Conservation (phyloP, 1,284 basidiomycete species). For the Rhodotorula sp. region DNA sequence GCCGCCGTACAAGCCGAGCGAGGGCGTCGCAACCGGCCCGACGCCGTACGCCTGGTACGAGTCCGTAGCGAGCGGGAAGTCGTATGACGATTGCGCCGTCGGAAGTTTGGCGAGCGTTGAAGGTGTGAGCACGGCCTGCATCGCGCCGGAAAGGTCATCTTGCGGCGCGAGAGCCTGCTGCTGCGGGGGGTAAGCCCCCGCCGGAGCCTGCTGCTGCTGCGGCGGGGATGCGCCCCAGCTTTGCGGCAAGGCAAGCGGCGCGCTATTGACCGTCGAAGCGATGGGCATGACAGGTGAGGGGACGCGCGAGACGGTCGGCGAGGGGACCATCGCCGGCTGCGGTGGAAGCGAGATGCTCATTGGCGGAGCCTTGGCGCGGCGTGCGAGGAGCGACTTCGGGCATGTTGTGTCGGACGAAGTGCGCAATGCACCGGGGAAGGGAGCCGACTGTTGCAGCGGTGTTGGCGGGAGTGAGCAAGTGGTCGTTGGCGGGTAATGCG, state of each 20-base stretch:
- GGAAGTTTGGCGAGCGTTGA: constrained; percentile 25
- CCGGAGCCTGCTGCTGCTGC: not conserved
- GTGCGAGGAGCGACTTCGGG: not conserved
- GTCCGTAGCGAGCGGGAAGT: constrained; percentile 10
- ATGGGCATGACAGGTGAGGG: not conserved
- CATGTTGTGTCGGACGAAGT: not conserved
- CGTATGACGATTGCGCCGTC: constrained; percentile 6
- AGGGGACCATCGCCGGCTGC: constrained; percentile 5
- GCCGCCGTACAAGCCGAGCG: not conserved
- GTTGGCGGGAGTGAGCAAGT: not conserved
- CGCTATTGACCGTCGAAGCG: constrained; percentile 5
- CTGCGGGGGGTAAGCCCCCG: not conserved
- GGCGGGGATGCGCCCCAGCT: not conserved
- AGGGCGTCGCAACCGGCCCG: constrained; percentile 5
- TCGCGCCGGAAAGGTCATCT: constrained; percentile 21
- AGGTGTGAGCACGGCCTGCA: constrained; percentile 19
- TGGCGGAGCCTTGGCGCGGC: not conserved
- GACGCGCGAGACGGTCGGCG: constrained; percentile 12
- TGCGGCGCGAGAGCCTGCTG: constrained; percentile 8
- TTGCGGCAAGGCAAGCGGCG: constrained; percentile 3
- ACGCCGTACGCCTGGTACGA: constrained; percentile 10
- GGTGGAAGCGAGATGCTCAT: constrained; percentile 21
- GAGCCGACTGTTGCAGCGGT: not conserved
- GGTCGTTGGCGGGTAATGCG: not conserved
- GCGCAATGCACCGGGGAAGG: not conserved